Percentiles rank a stretch among this genome's conserved stretches.
These are phyloP conservation scores for Thuja plicata DNA, from an alignment of 83 land plant genomes.

Conservation along the genomic window DNA sequence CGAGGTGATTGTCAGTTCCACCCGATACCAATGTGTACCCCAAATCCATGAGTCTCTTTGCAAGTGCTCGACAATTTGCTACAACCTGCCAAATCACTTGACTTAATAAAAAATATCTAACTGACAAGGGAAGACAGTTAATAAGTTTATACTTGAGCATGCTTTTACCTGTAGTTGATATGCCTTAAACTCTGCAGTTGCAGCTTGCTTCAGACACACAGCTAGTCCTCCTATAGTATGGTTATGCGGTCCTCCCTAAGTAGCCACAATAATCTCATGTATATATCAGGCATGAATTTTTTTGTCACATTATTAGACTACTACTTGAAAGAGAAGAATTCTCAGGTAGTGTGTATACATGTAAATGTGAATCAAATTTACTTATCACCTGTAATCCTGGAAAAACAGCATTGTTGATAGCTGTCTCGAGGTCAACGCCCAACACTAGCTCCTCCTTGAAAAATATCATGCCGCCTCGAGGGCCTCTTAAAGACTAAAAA, in stretches of 20 bases:
- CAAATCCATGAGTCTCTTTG: constrained; percentile 56
- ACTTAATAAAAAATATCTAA: constrained; percentile 6
- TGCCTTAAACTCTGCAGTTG: constrained; percentile 66
- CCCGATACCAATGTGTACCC: constrained; percentile 89
- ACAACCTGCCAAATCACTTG: constrained; percentile 48
- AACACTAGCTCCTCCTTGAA: constrained; percentile 75
- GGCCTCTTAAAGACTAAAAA: constrained; percentile 84
- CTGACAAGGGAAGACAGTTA: neutral
- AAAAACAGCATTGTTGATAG: constrained; percentile 92
- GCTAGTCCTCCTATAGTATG: constrained; percentile 93
- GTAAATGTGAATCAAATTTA: neutral
- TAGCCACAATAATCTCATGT: neutral
- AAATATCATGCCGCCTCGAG: constrained; percentile 96
- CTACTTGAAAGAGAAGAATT: neutral
- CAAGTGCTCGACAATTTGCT: constrained; percentile 83
- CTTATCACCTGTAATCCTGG: constrained; percentile 84
- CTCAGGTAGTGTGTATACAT: neutral
- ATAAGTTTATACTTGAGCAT: neutral
- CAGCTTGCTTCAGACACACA: constrained; percentile 83
- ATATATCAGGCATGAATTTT: neutral
- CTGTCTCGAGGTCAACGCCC: constrained; percentile 77
- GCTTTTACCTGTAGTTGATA: constrained; percentile 74
- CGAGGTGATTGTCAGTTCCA: constrained; percentile 92
- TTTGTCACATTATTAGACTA: neutral
- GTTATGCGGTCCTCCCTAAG: constrained; percentile 96